Evolutionary conservation across 371 early-diverging fungal genomes (phyloP), one percentile per base, ranked within the genome.

Genomic region (Apophysomyces sp.): DNA sequence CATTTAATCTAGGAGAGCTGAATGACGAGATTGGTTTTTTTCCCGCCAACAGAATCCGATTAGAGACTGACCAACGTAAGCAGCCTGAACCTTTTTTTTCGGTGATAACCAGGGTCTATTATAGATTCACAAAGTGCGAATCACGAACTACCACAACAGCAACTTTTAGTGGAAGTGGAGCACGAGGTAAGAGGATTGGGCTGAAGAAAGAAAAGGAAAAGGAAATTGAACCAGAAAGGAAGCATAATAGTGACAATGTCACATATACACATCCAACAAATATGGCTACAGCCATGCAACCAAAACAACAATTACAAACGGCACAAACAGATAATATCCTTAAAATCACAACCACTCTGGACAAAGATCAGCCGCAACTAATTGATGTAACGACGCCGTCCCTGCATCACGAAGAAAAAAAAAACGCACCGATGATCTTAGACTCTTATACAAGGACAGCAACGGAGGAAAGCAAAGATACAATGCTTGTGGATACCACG

Each of bases 1-100:
- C 13, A 26, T 44, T 44, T 58, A 24, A 28, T 53, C 3, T 52
- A 81, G 81, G 81, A 15, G 78, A 78, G 58, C 55, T 81, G 2
- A 69, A 78, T 41, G 74, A 76, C 28, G 69, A 72, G 34, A 81
- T 81, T 65, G 81, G 81, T 0, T 77, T 81, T 54, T 81, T 81
- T 65, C 81, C 81, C 68, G 81, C 76, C 37, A 81, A 81, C 60
- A 65, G 81, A 69, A 74, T 66, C 32, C 72, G 72, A 13, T 58
- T 73, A 30, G 67, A 69, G 55, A 27, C 57, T n/a, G 61, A 55
- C n/a, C 55, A 55, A 39, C 24, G 52, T 57, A 52, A 52, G 31
- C 18, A 54, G 15, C 9, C 15, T 1, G 7, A 57, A 24, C 37
- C 27, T 6, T 32, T 59, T 18, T 18, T 15, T 2, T 56, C 18